Conservation (phyloP, 805 yeast species). For the Wickerhamiella cacticola region DNA sequence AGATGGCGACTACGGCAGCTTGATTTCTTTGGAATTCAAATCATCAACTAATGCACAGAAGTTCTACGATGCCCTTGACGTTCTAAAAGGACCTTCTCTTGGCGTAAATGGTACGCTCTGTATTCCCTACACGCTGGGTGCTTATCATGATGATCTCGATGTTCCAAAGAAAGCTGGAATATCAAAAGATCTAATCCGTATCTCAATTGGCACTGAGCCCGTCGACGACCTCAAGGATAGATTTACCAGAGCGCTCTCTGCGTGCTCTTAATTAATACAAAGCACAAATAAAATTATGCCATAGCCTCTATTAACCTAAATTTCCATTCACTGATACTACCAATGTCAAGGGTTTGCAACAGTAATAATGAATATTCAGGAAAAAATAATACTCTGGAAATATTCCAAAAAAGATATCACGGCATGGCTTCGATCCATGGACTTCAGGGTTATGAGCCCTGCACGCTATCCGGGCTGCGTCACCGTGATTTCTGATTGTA, state of each 20-base stretch:
- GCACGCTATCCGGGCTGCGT: conserved; percentile 60
- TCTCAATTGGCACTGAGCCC: conserved; percentile 74
- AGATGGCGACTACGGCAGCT: conserved; percentile 75
- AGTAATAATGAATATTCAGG: neutral
- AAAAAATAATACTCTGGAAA: neutral
- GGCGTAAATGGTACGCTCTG: conserved; percentile 76
- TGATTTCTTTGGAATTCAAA: conserved; percentile 56
- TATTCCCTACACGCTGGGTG: conserved; percentile 72
- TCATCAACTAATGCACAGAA: conserved; percentile 46
- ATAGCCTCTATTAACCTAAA: too few relatives aligned
- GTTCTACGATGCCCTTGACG: conserved; percentile 52
- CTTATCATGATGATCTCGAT: conserved; percentile 66
- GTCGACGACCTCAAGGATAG: conserved; percentile 38
- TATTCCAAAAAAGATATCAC: conserved; percentile 43
- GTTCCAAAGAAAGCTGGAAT: conserved; percentile 70
- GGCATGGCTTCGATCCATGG: conserved; percentile 86
- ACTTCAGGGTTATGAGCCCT: conserved; percentile 94
- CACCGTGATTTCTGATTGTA: conserved; percentile 15
- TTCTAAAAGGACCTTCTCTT: conserved; percentile 75
- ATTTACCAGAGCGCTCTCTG: conserved; percentile 37
- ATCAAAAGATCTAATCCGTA: conserved; percentile 56
- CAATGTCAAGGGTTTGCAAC: too few relatives aligned
- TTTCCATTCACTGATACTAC: too few relatives aligned
- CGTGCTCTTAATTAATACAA: neutral
- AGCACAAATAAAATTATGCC: neutral